Percentiles rank a stretch among this genome's conserved stretches.
Evolutionary conservation across 1,284 basidiomycete species (phyloP).

Genomic region (Ceratobasidium sp.): DNA sequence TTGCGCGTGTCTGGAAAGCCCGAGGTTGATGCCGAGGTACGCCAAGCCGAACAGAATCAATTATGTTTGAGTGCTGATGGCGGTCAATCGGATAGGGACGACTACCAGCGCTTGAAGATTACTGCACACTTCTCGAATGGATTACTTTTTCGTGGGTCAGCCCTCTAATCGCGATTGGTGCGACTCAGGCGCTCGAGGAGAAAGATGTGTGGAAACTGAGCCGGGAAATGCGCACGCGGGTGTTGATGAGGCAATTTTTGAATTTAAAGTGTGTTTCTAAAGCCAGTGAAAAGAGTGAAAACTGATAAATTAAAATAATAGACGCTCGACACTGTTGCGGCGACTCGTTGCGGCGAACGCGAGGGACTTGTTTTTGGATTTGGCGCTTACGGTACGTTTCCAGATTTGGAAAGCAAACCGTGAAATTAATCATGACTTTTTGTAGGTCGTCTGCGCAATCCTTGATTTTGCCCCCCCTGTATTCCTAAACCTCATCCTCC

Average conservation of each 20-base stretch:
- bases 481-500: slow-evolving; percentile 40
- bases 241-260: slow-evolving; percentile 44
- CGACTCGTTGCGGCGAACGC: slow-evolving; percentile 45
- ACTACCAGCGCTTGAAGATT: slow-evolving; percentile 43
- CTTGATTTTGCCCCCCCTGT: slow-evolving; percentile 38
- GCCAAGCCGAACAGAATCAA: background rate
- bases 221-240: slow-evolving; percentile 16
- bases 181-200: slow-evolving; percentile 32
- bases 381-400: slow-evolving; percentile 51
- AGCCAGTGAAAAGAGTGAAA: background rate
- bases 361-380: slow-evolving; percentile 40
- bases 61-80: no score
- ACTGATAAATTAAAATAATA: background rate
- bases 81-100: slow-evolving; percentile 22
- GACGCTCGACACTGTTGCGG: slow-evolving; percentile 36
- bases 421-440: background rate
- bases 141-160: slow-evolving; percentile 45
- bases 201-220: slow-evolving; percentile 47
- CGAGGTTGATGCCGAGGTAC: slow-evolving; percentile 37
- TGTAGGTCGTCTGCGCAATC: slow-evolving; percentile 19
- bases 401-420: background rate
- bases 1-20: slow-evolving; percentile 37
- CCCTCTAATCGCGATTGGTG: slow-evolving; percentile 41
- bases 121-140: slow-evolving; percentile 41
- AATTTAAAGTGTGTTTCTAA: slow-evolving; percentile 19